These are phyloP conservation scores for Sarcodon sp. DNA, from an alignment of 768 basidiomycete species.

Conservation along the genomic window DNA sequence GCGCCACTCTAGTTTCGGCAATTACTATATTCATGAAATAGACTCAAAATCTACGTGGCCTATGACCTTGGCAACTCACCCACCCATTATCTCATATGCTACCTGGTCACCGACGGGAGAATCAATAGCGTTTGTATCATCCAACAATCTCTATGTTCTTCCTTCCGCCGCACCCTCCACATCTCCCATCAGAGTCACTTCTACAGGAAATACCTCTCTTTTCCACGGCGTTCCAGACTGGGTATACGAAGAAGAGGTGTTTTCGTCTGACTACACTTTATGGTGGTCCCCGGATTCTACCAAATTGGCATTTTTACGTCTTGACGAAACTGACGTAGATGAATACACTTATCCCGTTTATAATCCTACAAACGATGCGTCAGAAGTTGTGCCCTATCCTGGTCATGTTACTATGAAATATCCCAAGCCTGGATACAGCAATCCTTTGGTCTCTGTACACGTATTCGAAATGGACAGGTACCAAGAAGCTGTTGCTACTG, in stretches of 20 bases:
- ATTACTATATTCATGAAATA: constrained; percentile 87
- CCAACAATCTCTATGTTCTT: constrained; percentile 84
- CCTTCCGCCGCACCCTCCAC: constrained; percentile 37
- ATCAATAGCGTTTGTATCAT: constrained; percentile 74
- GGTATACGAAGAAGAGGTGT: constrained; percentile 95
- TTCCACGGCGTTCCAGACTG: constrained; percentile 96
- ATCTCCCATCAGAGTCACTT: constrained; percentile 62
- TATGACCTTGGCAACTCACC: constrained; percentile 52
- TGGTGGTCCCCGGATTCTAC: constrained; percentile 85
- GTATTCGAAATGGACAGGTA: constrained; percentile 68
- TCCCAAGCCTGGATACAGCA: constrained; percentile 83
- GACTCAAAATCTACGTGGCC: constrained; percentile 56
- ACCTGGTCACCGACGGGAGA: constrained; percentile 82
- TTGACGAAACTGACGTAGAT: constrained; percentile 82
- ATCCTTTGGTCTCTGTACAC: constrained; percentile 74
- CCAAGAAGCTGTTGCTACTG: constrained; percentile 17
- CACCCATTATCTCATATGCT: constrained; percentile 67
- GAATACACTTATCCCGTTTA: constrained; percentile 86
- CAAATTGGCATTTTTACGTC: constrained; percentile 72
- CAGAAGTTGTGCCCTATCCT: constrained; percentile 71
- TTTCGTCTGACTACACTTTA: constrained; percentile 54
- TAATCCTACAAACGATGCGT: constrained; percentile 66
- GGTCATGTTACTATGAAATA: constrained; percentile 52
- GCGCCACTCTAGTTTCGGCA: constrained; percentile 83
- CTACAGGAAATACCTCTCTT: constrained; percentile 66